Evolutionary conservation across 306 rosid genomes (phyloP).

Genomic region (Prunus persica): DNA sequence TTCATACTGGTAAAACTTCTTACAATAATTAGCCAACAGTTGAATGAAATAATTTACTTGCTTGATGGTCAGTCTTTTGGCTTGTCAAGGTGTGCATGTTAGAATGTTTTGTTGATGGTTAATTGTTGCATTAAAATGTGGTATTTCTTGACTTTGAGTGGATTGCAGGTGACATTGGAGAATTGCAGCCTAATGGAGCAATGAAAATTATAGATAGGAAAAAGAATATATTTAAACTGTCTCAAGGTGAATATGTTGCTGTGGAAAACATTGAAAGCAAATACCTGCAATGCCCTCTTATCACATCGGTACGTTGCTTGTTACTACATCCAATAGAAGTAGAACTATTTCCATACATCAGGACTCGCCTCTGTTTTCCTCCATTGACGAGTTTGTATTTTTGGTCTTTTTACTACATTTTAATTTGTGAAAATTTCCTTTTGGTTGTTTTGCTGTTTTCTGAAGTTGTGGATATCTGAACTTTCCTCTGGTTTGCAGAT

Average conservation of each 20-base stretch:
- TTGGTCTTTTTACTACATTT: background rate
- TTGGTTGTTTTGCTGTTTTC: background rate
- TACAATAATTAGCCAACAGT: background rate
- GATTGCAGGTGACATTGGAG: constrained; percentile 90
- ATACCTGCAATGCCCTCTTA: constrained; percentile 70
- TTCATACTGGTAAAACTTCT: constrained; percentile 77
- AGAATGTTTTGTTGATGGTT: background rate
- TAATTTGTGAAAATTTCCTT: background rate
- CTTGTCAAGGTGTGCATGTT: background rate
- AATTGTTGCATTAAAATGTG: background rate
- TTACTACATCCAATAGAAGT: background rate
- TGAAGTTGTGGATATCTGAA: background rate
- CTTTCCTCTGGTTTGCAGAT: constrained; percentile 41
- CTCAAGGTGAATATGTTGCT: constrained; percentile 94
- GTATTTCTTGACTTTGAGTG: constrained; percentile 18
- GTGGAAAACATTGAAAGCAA: constrained; percentile 83
- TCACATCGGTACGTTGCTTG: constrained; percentile 61
- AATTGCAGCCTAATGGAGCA: constrained; percentile 83
- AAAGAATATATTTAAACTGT: constrained; percentile 85
- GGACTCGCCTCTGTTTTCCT: background rate
- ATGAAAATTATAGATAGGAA: constrained; percentile 91
- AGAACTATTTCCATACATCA: background rate
- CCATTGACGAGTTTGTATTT: background rate
- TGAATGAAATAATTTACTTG: background rate
- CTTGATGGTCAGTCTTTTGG: background rate